Base-by-base conservation (phyloP, 2,329 filamentous ascomycete species). In the Aspergillus pseudoglaucus region DNA sequence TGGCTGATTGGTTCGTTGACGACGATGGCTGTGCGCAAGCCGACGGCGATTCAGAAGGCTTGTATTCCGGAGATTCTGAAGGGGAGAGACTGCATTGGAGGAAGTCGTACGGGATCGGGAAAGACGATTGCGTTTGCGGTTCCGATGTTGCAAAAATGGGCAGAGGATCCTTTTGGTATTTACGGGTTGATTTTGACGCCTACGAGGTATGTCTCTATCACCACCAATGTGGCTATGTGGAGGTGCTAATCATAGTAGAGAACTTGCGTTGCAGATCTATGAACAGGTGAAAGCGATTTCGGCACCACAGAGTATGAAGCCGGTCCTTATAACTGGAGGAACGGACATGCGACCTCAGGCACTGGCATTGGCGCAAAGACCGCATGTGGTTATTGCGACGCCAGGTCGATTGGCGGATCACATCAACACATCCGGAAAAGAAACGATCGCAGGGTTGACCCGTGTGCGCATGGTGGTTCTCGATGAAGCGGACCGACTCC, bases 111-210 rank as follows among this genome's bases (percentile, higher is more conserved):
- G 0, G 93, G 93, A 75, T 96, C 91, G 10, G 93, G 93, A 71
- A 98, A 98, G 74, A 98, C 93, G 3, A 84, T 97, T 39, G 90
- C 93, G 1, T 98, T 98, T 68, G 88, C 91, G 1, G 89, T 90
- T 8, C 93, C 93, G 0, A 95, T 98, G 51, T 74, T 98, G 53
- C 91, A 97, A 66, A 86, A 85, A 68, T 97, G 90, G 90, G 83
- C 91, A 2, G 81, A 90, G 62, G 90, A 98, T 71, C 93, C 93
- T 1, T 85, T 85, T 50, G 93, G 89, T 39, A 91, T 97, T 59
- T 98, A 88, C 67, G 91, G 83, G 2, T 74, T 98, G 5, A 81
- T 98, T 12, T 72, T 98, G 61, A 98, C 93, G 7, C 90, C 90
- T 17, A 95, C 89, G 6, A 80, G 85, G 81, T 82, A 74, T 51